A percentile compares a stretch with the other conserved stretches of the same genome.
Evolutionary conservation across 1,284 basidiomycete genomes (phyloP).

Genomic region (Cutaneotrichosporon sp.): DNA sequence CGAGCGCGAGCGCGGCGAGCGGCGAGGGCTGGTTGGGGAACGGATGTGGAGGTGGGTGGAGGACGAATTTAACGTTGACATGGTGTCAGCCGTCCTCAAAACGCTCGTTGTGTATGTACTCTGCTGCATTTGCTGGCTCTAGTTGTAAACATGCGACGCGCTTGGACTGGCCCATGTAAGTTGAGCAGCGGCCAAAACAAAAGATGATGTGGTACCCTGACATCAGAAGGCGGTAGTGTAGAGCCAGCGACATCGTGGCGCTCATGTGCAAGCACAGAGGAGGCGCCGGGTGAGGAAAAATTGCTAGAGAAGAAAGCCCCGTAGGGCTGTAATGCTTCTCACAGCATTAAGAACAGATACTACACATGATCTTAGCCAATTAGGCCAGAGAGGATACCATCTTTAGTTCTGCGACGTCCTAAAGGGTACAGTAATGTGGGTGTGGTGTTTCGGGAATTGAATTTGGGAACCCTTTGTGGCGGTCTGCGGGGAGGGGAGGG

Average conservation of each 20-base stretch:
- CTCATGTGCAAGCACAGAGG: slow-evolving; percentile 30
- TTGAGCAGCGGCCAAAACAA: slow-evolving; percentile 2
- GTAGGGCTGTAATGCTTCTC: slow-evolving; percentile 46
- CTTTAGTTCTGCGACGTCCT: not conserved
- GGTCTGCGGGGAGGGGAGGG: not conserved
- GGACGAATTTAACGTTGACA: too few relatives aligned
- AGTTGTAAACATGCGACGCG: not conserved
- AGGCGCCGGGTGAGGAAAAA: slow-evolving; percentile 36
- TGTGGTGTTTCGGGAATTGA: slow-evolving; percentile 2
- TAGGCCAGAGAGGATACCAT: slow-evolving; percentile 51
- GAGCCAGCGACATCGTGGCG: slow-evolving; percentile 29
- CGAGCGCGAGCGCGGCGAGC: not conserved
- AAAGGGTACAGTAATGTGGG: not conserved
- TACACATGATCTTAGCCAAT: slow-evolving; percentile 55
- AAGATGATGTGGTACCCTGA: slow-evolving; percentile 24
- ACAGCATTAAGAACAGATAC: slow-evolving; percentile 53
- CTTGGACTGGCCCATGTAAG: not conserved
- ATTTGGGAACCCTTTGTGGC: not conserved
- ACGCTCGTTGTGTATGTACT: too few relatives aligned
- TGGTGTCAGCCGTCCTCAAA: too few relatives aligned
- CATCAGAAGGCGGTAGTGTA: slow-evolving; percentile 33
- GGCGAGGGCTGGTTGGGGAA: not conserved
- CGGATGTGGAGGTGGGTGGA: too few relatives aligned
- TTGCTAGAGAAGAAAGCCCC: slow-evolving; percentile 42
- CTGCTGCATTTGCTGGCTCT: too few relatives aligned